These are phyloP conservation scores for Ceratocystis huliohia DNA, from an alignment of 2,329 filamentous ascomycete genomes.

Conservation along the genomic window DNA sequence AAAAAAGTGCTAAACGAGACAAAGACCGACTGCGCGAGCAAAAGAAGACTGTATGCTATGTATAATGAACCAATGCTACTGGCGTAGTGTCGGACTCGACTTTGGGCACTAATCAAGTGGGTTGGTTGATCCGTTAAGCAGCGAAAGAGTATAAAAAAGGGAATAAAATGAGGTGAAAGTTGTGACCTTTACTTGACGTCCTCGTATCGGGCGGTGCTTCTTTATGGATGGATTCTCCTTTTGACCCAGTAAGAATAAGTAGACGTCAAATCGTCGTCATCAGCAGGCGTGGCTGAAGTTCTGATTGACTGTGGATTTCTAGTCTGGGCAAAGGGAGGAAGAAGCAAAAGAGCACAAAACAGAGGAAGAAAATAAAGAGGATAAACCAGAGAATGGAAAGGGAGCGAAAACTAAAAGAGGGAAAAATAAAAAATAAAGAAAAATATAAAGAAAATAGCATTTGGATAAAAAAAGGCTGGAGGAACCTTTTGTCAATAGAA, in stretches of 20 bases:
- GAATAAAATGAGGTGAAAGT: background rate
- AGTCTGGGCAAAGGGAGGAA: no score
- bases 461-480: background rate
- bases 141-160: background rate
- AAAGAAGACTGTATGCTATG: background rate
- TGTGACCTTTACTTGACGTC: no score
- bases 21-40: background rate
- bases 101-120: background rate
- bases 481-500: background rate
- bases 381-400: background rate
- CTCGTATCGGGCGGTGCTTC: no score
- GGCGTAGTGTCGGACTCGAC: background rate
- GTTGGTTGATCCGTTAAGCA: background rate
- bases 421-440: background rate
- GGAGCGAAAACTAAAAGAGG: background rate
- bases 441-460: slow-evolving; percentile 2
- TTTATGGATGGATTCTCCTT: no score
- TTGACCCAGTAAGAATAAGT: no score
- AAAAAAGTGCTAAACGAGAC: background rate
- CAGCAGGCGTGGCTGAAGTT: no score
- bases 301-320: no score
- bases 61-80: background rate
- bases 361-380: no score
- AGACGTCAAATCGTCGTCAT: no score
- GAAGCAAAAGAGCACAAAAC: no score